Base-by-base conservation (phyloP, 495 filamentous ascomycete genomes). In the Glarea lozoyensis region DNA sequence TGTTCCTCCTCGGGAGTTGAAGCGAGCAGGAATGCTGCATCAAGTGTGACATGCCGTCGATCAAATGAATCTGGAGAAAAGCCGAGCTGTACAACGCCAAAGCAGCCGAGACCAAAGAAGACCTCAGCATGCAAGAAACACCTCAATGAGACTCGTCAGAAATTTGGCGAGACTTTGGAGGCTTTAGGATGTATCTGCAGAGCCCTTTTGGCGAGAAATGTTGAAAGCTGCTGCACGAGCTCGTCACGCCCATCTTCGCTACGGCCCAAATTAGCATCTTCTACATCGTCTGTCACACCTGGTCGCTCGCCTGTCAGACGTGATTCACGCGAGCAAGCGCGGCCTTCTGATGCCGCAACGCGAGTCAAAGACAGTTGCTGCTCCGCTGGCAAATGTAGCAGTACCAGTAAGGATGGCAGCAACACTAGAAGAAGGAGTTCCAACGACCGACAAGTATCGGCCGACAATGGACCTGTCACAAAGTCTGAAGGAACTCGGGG, bases 181-280 rank as follows among this genome's bases (percentile, higher is more conserved):
- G 65, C 69, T 15, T 49, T 75, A 12, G 73, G 73, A 7, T 78
- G 72, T 56, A 70, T 76, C 40, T 78, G 72, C 50, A 64, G 70
- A 22, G 65, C 69, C 30, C 56, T 78, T 2, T 37, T 75, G 25
- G 69, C 72, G 21, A 60, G 74, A 34, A 69, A 70, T 11, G 58
- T 71, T 30, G 70, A 76, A 46, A 62, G 68, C 5, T 78, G 73
- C 53, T 78, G 74, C 45, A 34, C 23, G 15, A 42, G 24, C 11
- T 41, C 45, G 4, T 42, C 39, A 30, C 39, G 31, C 18, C 21
- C 39, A 30, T 42, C 39, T 30, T n/a, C n/a, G n/a, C 15, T 42
- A 20, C 24, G 24, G 9, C 31, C 39, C 21, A 7, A 42, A 24
- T 24, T 20, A 4, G 29, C 39, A 27, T n/a, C n/a, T n/a, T n/a